phyloP scores from a whole-genome alignment of 1,139 yeast genomes.

The Candida albicans region DNA sequence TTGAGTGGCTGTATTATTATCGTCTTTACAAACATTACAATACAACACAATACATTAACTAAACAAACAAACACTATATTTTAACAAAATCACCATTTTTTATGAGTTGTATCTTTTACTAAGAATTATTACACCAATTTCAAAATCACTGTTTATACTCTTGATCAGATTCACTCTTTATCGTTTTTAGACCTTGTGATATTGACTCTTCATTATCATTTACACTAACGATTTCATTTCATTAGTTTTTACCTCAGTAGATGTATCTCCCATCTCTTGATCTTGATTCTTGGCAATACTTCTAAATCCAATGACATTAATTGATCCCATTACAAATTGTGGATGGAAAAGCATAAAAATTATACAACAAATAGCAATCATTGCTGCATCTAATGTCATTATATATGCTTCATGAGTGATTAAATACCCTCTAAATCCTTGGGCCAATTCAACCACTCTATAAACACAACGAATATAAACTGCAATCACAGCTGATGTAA shows the following conservation, averaged over 20 bases:
- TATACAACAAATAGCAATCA: constrained; percentile 53
- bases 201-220: background rate
- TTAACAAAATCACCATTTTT: too few species aligned
- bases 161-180: too few species aligned
- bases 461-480: constrained; percentile 76
- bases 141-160: too few species aligned
- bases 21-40: too few species aligned
- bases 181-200: too few species aligned
- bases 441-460: constrained; percentile 74
- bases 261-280: constrained; percentile 10
- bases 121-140: too few species aligned
- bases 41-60: too few species aligned
- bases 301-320: constrained; percentile 35
- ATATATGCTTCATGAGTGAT: constrained; percentile 71
- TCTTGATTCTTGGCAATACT: constrained; percentile 35
- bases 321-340: constrained; percentile 52
- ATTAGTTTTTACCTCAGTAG: background rate
- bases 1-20: too few species aligned
- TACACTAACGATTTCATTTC: background rate
- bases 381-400: constrained; percentile 73
- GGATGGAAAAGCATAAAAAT: constrained; percentile 64
- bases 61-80: too few species aligned
- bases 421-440: constrained; percentile 76
- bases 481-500: constrained; percentile 54
- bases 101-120: too few species aligned